Base-by-base conservation (phyloP, 257 asterid genomes). In the Nicotiana undulata region DNA sequence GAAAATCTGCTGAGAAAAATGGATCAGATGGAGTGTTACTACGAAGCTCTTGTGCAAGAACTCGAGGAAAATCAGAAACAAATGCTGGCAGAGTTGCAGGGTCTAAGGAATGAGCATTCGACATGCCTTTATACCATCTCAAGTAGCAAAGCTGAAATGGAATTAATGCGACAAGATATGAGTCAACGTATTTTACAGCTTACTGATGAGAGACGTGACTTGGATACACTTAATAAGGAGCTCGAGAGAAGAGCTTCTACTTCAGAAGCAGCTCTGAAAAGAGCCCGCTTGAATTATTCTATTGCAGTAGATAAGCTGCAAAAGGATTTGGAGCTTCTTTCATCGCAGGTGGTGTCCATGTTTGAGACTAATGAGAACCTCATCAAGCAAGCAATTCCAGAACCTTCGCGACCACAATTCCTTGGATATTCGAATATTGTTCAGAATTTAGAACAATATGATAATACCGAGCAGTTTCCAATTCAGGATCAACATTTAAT, bases 1-100 rank as follows among this genome's bases (percentile, higher is more conserved):
- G 98, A 92, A 86, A 88, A 77, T 74, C 93, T 92, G 75, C 78
- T 80, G 22, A 85, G 90, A 79, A 96, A 96, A 89, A 91, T 92
- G 99, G 82, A 88, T 85, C 97, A 96, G 87, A 96, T 96, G 99
- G 99, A 96, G 80, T 90, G 91, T 61, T 96, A 96, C 80, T 94
- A 96, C 9, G 99, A 96, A 88, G 93, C 97, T 65, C 97, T 96
- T 49, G 83, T 94, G 76, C 98, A 89, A 51, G 99, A 92, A 82
- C 95, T 96, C 18, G 99, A 96, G 85, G 99, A 91, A 87, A 94
- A 88, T 89, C 98, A 96, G 91, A 92, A 94, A 89, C 96, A 89
- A 81, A 79, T 91, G 88, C 79, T 92, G 67, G 94, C 85, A 56
- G 99, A 96, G 89, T 82, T 94, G 90, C 98, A 92, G 89, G 91